Conservation (phyloP, 2,329 filamentous ascomycete species). For the Fusarium aywerte region DNA sequence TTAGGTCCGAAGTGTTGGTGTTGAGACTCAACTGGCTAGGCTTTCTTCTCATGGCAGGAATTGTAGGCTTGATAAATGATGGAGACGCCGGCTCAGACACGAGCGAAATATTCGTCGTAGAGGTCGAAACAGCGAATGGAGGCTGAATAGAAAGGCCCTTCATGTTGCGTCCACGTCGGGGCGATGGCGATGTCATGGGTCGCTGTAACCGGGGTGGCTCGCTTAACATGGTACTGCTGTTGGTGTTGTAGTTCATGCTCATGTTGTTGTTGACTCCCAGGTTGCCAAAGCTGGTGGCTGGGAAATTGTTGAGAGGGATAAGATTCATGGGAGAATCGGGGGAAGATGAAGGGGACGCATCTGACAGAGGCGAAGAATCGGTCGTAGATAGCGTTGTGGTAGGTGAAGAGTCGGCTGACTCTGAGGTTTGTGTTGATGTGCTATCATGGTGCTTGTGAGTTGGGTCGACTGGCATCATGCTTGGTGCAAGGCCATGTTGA, state of each 20-base stretch:
- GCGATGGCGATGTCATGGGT: conserved; percentile 75
- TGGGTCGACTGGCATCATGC: conserved; percentile 57
- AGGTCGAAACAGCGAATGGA: conserved; percentile 58
- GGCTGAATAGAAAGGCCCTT: conserved; percentile 85
- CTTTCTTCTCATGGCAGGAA: conserved; percentile 76
- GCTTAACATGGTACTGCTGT: conserved; percentile 50
- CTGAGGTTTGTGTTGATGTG: conserved; percentile 80
- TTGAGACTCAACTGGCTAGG: conserved; percentile 83
- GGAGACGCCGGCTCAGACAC: conserved; percentile 76
- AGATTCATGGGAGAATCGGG: conserved; percentile 87
- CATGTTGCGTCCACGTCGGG: conserved; percentile 80
- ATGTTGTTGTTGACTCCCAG: conserved; percentile 40
- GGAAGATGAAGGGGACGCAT: conserved; percentile 90
- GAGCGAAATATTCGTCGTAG: conserved; percentile 61
- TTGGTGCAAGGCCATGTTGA: conserved; percentile 54
- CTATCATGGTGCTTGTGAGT: conserved; percentile 79
- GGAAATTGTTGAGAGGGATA: conserved; percentile 75
- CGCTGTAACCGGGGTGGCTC: conserved; percentile 59
- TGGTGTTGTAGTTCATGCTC: conserved; percentile 11
- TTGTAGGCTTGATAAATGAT: conserved; percentile 82
- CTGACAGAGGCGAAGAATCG: conserved; percentile 88
- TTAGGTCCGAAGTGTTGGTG: conserved; percentile 71
- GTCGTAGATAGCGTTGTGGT: conserved; percentile 94
- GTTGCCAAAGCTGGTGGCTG: conserved; percentile 66
- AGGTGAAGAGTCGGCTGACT: conserved; percentile 92